Evolutionary conservation across 2,329 filamentous ascomycete genomes (phyloP), one percentile per base, ranked within the genome.

Genomic region (Colletotrichum shisoi): DNA sequence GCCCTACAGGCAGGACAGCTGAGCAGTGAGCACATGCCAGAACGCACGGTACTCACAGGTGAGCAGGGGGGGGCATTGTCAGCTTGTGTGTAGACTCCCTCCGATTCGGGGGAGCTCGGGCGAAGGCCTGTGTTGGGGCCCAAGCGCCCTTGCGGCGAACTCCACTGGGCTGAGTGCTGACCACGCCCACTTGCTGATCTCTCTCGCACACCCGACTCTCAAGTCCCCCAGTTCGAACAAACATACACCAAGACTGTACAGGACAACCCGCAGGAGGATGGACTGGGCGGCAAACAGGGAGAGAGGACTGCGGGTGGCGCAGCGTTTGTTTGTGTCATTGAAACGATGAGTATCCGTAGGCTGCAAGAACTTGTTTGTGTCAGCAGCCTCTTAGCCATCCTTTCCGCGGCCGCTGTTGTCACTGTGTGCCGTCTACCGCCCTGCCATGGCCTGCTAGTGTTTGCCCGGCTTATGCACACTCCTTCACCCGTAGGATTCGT

Each of bases 111-210:
- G 54, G 45, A 53, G 64, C 54, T 54, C 40, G 45, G 51, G 37
- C 40, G 48, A 56, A 48, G 27, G 65, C 44, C 61, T 44, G 61
- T 64, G 48, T 56, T 56, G 44, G 48, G 49, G 61, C 54, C 65
- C 42, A 44, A 59, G 61, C 65, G 65, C 27, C 49, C n/a, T 21
- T 44, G 40, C 40, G 56, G 34, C 57, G 44, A 37, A 34, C 42
- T 24, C 31, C 19, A 46, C 21, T 40, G n/a, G 44, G 13, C 39
- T 27, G 37, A n/a, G 53, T 45, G 21, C 44, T 57, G 40, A 44
- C 62, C 62, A 60, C 57, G 40, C 46, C 8, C 56, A 48, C 27
- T 37, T 24, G 12, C 39, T 12, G 21, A 15, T 2, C 17, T 34
- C 27, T 24, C 56, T 37, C 27, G 17, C 34, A n/a, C 27, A 27